Evolutionary conservation across 352 stramenopile species (phyloP), one percentile per base, ranked within the genome.

Genomic region (Pythium aristosporum): DNA sequence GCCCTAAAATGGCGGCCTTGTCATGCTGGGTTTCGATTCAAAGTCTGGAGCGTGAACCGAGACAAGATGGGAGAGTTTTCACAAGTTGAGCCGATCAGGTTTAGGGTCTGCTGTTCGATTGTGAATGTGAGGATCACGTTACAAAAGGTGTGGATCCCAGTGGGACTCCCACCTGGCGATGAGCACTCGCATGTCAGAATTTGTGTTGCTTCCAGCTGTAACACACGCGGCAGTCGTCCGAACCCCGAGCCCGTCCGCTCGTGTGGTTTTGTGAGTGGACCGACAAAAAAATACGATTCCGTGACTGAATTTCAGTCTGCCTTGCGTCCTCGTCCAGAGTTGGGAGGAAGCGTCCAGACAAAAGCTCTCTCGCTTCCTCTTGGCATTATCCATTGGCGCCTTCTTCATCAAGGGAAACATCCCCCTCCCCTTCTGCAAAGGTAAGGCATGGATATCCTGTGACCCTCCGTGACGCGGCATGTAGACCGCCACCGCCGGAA

Each of bases 221-320:
- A 69, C 63, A 61, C 42, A 36, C 55, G n/a, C 4, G n/a, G 36
- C 18, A 25, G 30, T 30, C 52, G 41, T 49, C 7, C 43, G 9
- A 8, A 58, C 64, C 64, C 64, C 57, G 32, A 65, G 16, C 63
- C 63, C 64, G 64, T 71, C 64, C 64, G 64, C 64, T 71, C 52
- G 51, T 46, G 16, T 39, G 28, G 25, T 41, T 41, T 41, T 52
- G 39, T 16, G 34, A 44, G 37, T 25, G 53, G 34, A 61, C 47
- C 61, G 46, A 58, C 54, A 59, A 30, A 61, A 44, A n/a, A 30
- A 30, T 30, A 30, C 25, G 25, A 54, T 67, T 52, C 59, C 59
- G 59, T 65, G 42, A 53, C 34, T 49, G 36, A 15, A 21, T 42
- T 60, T 46, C 39, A 46, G 5, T 39, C 41, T 58, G 46, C 42